phyloP scores from a whole-genome alignment of 306 rosid genomes.

The Myrica gale region DNA sequence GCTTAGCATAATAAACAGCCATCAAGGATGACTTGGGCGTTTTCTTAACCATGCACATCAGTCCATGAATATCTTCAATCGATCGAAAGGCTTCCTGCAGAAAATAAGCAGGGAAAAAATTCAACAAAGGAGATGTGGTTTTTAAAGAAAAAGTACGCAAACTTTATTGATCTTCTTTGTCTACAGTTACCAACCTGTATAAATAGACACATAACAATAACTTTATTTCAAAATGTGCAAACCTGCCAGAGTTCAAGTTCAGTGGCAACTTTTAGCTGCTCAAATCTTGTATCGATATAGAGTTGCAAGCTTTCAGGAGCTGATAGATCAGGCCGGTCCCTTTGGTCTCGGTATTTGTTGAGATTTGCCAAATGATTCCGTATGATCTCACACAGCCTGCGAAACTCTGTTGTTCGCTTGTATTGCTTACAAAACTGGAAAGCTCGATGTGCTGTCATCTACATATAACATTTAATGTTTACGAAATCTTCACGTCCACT shows the following conservation, averaged over 20 bases:
- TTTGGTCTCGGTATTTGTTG: slow-evolving; percentile 88
- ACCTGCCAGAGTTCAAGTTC: slow-evolving; percentile 99
- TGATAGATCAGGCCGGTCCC: slow-evolving; percentile 87
- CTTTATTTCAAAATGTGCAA: background rate
- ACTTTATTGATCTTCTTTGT: background rate
- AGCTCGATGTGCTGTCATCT: slow-evolving; percentile 99
- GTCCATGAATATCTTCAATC: slow-evolving; percentile 88
- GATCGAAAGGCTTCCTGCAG: slow-evolving; percentile 97
- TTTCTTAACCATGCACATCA: slow-evolving; percentile 98
- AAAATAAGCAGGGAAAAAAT: background rate
- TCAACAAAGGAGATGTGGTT: background rate
- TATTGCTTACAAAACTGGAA: slow-evolving; percentile 98
- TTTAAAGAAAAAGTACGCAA: background rate
- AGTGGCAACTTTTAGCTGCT: slow-evolving; percentile 93
- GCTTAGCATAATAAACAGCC: slow-evolving; percentile 92
- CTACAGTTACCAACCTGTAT: background rate
- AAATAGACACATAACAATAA: background rate
- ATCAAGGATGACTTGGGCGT: slow-evolving; percentile 88
- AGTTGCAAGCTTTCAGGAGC: slow-evolving; percentile 92
- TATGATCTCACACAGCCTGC: slow-evolving; percentile 89
- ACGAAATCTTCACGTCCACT: background rate
- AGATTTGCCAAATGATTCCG: slow-evolving; percentile 86
- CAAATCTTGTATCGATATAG: slow-evolving; percentile 91
- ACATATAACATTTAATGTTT: slow-evolving; percentile 20
- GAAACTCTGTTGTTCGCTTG: slow-evolving; percentile 87